These are phyloP conservation scores for Picochlorum sp. DNA, from an alignment of 139 green algal genomes.

Conservation along the genomic window DNA sequence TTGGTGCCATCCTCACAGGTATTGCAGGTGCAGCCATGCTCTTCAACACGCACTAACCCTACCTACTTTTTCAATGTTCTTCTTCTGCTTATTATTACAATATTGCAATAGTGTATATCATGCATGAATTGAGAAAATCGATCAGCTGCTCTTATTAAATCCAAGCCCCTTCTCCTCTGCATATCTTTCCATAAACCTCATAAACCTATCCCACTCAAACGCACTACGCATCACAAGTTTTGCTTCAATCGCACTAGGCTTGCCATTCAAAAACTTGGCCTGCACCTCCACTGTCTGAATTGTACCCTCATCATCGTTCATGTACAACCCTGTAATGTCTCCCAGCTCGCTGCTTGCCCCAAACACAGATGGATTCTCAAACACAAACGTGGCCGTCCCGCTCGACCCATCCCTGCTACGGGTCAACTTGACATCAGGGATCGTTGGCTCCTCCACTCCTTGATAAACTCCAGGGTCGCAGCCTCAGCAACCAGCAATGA, in stretches of 20 bases:
- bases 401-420: conserved; percentile 66
- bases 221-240: conserved; percentile 52
- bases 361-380: conserved; percentile 86
- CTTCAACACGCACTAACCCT: no score
- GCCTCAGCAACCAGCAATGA: background rate
- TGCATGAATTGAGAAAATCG: no score
- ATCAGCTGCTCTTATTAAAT: conserved; percentile 43
- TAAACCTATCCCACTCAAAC: conserved; percentile 92
- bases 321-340: conserved; percentile 94
- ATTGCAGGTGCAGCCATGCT: no score
- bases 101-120: no score
- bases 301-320: conserved; percentile 88
- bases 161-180: conserved; percentile 70
- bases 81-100: no score
- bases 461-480: conserved; percentile 81
- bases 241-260: conserved; percentile 61
- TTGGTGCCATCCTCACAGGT: no score
- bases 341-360: conserved; percentile 70
- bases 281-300: conserved; percentile 88
- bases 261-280: conserved; percentile 97
- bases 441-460: conserved; percentile 75
- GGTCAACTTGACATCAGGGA: conserved; percentile 89
- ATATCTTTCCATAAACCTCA: conserved; percentile 98
- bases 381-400: conserved; percentile 85
- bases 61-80: background rate